Evolutionary conservation across 2,329 filamentous ascomycete species (phyloP).

Genomic region (Periconia sp.): DNA sequence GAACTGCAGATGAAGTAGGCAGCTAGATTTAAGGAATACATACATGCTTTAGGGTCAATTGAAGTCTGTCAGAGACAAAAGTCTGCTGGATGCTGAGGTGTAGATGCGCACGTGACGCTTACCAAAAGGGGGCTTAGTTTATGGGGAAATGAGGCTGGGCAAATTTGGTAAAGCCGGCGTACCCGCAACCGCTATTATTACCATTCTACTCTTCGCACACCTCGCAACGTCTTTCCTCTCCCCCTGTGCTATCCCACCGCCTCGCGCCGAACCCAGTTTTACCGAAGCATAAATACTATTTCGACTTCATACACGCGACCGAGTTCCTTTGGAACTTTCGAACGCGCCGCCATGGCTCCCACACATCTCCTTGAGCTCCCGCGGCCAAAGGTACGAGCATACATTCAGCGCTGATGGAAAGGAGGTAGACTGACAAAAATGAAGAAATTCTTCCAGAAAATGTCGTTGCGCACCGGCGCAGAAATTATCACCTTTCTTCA

Average conservation of each 20-base stretch:
- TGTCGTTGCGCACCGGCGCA: constrained; percentile 83
- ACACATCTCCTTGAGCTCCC: constrained; percentile 40
- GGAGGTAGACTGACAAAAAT: constrained; percentile 16
- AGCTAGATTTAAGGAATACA: background rate
- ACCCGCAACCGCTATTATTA: constrained; percentile 10
- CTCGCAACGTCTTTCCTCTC: constrained; percentile 6
- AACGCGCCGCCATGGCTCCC: constrained; percentile 32
- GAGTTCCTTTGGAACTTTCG: constrained; percentile 4
- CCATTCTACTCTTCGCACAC: constrained; percentile 5
- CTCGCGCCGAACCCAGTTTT: constrained; percentile 11
- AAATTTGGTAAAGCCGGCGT: constrained; percentile 11
- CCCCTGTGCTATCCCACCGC: background rate
- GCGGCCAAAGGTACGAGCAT: constrained; percentile 38
- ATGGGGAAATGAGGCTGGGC: constrained; percentile 9
- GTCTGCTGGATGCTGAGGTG: background rate
- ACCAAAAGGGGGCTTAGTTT: constrained; percentile 9
- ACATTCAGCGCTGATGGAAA: background rate
- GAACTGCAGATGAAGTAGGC: too few relatives aligned
- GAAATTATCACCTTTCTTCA: constrained; percentile 82
- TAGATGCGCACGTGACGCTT: constrained; percentile 13
- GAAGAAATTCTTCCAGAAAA: constrained; percentile 81
- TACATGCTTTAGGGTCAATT: background rate
- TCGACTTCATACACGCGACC: background rate
- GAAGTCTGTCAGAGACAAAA: background rate
- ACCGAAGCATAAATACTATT: constrained; percentile 19